Evolutionary conservation across 805 yeast genomes (phyloP), one percentile per base, ranked within the genome.

Genomic region (Lachancea dasiensis): DNA sequence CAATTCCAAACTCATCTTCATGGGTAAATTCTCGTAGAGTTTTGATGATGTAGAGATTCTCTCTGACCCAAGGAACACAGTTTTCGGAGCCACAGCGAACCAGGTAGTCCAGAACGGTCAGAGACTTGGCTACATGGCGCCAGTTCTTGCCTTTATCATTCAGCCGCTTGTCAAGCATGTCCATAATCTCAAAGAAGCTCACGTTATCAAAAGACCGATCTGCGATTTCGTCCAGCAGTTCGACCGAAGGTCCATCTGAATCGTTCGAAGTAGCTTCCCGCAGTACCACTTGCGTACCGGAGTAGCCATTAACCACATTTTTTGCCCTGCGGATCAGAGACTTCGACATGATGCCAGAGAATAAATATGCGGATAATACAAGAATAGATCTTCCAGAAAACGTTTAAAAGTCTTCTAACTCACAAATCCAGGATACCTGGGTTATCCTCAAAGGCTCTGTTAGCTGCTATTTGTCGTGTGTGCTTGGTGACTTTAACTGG

Each of bases 121-220:
- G 69, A 1, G 95, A 80, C 61, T 90, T 92, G 46, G 94, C 89
- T 34, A 90, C 89, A 59, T 90, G 98, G 48, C 95, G 75, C 97
- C 97, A 90, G 64, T 90, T 84, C 60, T 87, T 89, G 44, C 97
- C 97, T 67, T 89, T 89, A 58, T 90, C 97, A 56, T 90, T 90
- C 47, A 90, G 67, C 46, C 98, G 74, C 48, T 86, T 77, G 64
- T 90, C 97, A 31, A 90, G 64, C 81, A 90, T 86, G 55, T 90
- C 97, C 94, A 90, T 84, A 32, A 87, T 77, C 56, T 87, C 95
- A 53, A 86, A 70, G 51, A 87, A 78, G 51, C 86, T 94, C 5
- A 81, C 77, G 45, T 66, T 65, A 43, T 79, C 82, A 56, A 73
- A 81, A 1, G 95, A 84, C 49, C 75, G 70, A 36, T 76, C 71